Base-by-base conservation (phyloP, 176 grass and related monocot species). In the Hordeum marinum region DNA sequence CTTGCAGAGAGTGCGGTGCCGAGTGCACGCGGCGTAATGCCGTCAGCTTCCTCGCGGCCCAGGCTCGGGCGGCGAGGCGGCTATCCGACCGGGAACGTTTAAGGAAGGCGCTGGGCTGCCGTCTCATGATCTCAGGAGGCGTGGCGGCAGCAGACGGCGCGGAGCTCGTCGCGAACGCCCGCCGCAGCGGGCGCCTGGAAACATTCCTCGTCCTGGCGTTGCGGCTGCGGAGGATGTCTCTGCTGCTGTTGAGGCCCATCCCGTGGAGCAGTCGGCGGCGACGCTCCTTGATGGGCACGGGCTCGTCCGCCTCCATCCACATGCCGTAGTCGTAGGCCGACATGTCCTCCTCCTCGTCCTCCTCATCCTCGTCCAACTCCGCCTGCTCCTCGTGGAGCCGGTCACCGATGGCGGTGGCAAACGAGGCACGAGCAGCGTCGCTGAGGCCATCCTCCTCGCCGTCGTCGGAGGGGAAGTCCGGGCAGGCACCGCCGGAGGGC, bases 171-270 rank as follows among this genome's bases (percentile, higher is more conserved):
- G 6, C 67, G 13, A 34, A 63, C 25, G 64, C 36, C 2, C 25
- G 76, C 5, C 57, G 81, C 9, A 24, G 21, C 1, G 21, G 54
- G 2, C 72, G 63, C 57, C 43, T 76, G 24, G 88, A 63, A 43
- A 27, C 14, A 31, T 18, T 55, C 72, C 50, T 72, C 15, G 61
- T 8, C 84, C 88, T 86, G 1, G 79, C 57, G 65, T 42, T 83
- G 46, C 89, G 84, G 89, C 84, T 78, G 27, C 89, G 89, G 21
- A 90, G 75, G 41, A 84, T 52, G 65, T 84, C 83, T 27, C 76
- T 2, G 57, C 85, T 87, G 88, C 91, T 98, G 78, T 72, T 61
- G 25, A 98, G 86, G n/a, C 96, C 96, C 93, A 95, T 95, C 29
- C 86, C 72, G 12, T 88, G 87, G 39, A 85, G 84, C 54, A 73